Percentiles rank a stretch among this genome's conserved stretches.
Conservation (phyloP, 1,139 yeast species). For the Blastobotrys petasosporus region DNA sequence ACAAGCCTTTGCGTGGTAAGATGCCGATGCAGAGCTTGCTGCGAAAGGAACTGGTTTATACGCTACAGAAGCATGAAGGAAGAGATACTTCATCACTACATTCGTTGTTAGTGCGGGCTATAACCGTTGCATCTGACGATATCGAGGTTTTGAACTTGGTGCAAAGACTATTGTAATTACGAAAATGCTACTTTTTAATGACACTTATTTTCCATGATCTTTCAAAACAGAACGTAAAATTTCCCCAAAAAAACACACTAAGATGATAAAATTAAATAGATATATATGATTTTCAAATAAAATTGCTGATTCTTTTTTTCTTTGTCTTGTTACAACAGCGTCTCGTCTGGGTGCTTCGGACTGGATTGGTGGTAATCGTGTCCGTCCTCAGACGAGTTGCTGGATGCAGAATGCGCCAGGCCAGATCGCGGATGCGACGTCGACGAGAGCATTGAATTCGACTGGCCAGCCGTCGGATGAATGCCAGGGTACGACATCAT, state of each 20-base stretch:
- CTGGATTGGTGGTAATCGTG: too few species aligned
- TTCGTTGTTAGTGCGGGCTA: conserved; percentile 7
- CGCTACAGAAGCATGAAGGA: conserved; percentile 17
- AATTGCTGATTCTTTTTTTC: neutral
- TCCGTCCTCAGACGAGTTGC: conserved; percentile 4
- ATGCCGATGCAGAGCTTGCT: conserved; percentile 53
- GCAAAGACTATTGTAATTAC: conserved; percentile 6
- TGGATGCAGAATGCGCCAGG: neutral
- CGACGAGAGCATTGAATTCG: conserved; percentile 8
- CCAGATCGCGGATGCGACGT: too few species aligned
- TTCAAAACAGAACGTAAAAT: conserved; percentile 1
- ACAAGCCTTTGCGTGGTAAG: conserved; percentile 44
- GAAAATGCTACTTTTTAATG: neutral
- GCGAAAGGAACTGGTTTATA: conserved; percentile 40
- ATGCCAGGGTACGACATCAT: conserved; percentile 11
- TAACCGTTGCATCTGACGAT: conserved; percentile 7
- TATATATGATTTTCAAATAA: neutral
- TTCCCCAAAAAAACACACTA: neutral
- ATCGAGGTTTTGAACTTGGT: conserved; percentile 1
- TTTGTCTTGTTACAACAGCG: neutral
- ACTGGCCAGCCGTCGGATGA: conserved; percentile 5
- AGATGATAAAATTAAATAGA: too few species aligned
- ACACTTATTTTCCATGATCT: neutral
- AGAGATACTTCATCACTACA: neutral
- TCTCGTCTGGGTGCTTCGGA: too few species aligned